These are phyloP conservation scores for Cyberlindnera lachancei DNA, from an alignment of 805 yeast species.

Conservation along the genomic window DNA sequence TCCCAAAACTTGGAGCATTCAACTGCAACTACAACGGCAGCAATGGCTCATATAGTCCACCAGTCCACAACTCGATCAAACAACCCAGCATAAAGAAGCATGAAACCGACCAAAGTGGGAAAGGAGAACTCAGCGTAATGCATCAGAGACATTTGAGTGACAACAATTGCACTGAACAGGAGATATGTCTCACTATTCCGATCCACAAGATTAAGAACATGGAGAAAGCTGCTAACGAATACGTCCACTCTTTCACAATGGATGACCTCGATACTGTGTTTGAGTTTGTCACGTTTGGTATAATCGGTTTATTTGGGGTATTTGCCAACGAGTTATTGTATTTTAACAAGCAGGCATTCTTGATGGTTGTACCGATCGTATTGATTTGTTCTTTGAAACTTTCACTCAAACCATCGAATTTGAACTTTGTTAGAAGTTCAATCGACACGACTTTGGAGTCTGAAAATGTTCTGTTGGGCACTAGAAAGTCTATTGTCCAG, in stretches of 20 bases:
- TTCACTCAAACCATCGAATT: constrained; percentile 1
- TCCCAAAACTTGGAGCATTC: too few relatives aligned
- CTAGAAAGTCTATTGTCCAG: constrained; percentile 1
- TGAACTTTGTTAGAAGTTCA: constrained; percentile 3
- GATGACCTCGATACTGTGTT: constrained; percentile 2
- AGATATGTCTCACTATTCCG: constrained; percentile 9
- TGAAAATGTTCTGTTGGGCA: not conserved
- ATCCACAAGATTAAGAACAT: constrained; percentile 5
- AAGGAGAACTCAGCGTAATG: not conserved
- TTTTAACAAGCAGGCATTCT: constrained; percentile 7
- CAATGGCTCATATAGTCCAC: not conserved
- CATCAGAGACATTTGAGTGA: not conserved
- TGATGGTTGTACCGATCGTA: constrained; percentile 8
- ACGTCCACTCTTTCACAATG: constrained; percentile 5
- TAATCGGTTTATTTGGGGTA: constrained; percentile 5
- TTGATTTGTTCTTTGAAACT: constrained; percentile 4
- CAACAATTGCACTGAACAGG: too few relatives aligned
- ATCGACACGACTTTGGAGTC: not conserved
- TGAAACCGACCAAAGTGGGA: too few relatives aligned
- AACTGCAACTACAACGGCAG: too few relatives aligned
- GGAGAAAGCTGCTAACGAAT: not conserved
- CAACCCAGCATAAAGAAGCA: too few relatives aligned
- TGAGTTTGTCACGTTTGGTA: constrained; percentile 6
- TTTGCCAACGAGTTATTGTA: constrained; percentile 12
- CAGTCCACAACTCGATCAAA: too few relatives aligned